Base-by-base conservation (phyloP, 192 early-diverging fungal genomes). In the Dispira simplex region DNA sequence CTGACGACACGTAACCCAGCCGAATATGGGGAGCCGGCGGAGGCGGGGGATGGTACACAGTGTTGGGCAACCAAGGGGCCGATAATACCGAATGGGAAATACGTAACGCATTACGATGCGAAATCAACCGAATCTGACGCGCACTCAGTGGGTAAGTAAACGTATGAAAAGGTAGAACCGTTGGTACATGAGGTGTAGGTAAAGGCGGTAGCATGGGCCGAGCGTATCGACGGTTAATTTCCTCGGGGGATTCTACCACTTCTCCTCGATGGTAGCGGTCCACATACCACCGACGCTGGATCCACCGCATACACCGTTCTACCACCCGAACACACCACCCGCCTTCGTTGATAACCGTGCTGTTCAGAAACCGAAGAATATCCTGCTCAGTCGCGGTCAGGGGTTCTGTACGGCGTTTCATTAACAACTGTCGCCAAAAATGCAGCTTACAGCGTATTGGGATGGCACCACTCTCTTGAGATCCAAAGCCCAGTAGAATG, bases 151-250 rank as follows among this genome's bases (percentile, higher is more conserved):
- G 83, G 66, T 95, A 94, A 10, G 91, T 95, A 67, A 96, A 96
- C 0, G 92, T 93, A 71, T 94, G 91, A 76, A 94, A 96, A 16
- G 93, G 93, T 21, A 93, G 73, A 20, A 96, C 90, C 0, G 90
- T 95, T 0, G 91, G 90, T 11, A 92, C 83, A 0, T 74, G 70
- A 16, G 83, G 83, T 27, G 84, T 78, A 0, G 75, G 62, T 64
- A 83, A 67, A 4, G 75, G 48, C 13, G 81, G 81, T 48, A 85
- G 66, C 51, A 44, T 39, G 6, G 81, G 81, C 9, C 83, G 77
- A 65, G 46, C 64, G 44, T 75, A 79, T 25, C 62, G 62, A 49
- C 45, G 27, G n/a, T 16, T 12, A 13, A 32, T 25, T 4, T 63
- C 62, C 11, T 55, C 43, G 4, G 52, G 68, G 54, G 58, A 46